These are phyloP conservation scores for Helicocarpus griseus DNA, from an alignment of 2,329 filamentous ascomycete genomes.

Conservation along the genomic window DNA sequence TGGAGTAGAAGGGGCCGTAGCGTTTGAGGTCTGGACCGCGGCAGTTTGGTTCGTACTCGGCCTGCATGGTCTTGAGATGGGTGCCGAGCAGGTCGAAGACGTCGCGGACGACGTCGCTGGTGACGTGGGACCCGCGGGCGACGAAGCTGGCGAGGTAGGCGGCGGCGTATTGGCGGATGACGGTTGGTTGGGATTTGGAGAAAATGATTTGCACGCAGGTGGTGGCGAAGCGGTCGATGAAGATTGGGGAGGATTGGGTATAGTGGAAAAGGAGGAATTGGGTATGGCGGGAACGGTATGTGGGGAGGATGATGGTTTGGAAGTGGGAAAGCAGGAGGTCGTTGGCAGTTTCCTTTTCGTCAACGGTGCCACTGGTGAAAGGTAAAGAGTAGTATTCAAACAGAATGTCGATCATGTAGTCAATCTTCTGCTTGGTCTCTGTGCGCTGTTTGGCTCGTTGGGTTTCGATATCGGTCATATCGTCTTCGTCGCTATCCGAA, in stretches of 20 bases:
- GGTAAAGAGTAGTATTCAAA: slow-evolving; percentile 72
- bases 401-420: slow-evolving; percentile 76
- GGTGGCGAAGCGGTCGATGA: slow-evolving; percentile 74
- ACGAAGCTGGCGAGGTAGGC: slow-evolving; percentile 94
- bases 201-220: slow-evolving; percentile 65
- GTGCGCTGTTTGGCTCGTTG: slow-evolving; percentile 58
- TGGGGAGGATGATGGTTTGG: slow-evolving; percentile 75
- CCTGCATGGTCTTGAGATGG: slow-evolving; percentile 67
- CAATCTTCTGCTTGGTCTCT: slow-evolving; percentile 81
- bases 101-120: slow-evolving; percentile 63
- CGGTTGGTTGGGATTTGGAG: slow-evolving; percentile 57
- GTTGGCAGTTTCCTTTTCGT: slow-evolving; percentile 62
- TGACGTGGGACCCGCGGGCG: slow-evolving; percentile 75
- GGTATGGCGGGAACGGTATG: slow-evolving; percentile 82
- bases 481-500: slow-evolving; percentile 53
- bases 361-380: slow-evolving; percentile 59
- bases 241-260: slow-evolving; percentile 66
- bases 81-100: slow-evolving; percentile 71
- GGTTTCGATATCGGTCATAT: slow-evolving; percentile 35
- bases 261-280: slow-evolving; percentile 97
- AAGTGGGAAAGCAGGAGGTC: slow-evolving; percentile 79
- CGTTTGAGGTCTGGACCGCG: slow-evolving; percentile 75
- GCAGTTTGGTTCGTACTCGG: slow-evolving; percentile 61
- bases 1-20: slow-evolving; percentile 76
- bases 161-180: slow-evolving; percentile 73